phyloP scores from a whole-genome alignment of 2,329 filamentous ascomycete genomes.

The Fusarium tuaranense region DNA sequence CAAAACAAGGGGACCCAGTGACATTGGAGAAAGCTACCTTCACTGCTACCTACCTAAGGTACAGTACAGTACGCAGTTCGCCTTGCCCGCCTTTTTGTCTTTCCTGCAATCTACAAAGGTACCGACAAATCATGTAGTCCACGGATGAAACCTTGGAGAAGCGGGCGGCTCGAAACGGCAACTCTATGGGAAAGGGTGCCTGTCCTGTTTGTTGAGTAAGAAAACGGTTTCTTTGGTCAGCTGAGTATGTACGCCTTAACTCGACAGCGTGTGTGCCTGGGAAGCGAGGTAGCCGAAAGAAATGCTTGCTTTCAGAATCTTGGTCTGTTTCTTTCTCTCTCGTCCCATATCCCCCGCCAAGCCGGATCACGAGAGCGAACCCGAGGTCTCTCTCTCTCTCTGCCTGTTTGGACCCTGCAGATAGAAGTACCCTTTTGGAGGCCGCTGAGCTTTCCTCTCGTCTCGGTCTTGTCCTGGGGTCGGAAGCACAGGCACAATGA shows the following conservation, averaged over 20 bases:
- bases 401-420: slow-evolving; percentile 28
- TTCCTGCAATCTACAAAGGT: neutral
- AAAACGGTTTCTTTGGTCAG: neutral
- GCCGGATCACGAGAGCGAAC: slow-evolving; percentile 20
- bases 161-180: slow-evolving; percentile 25
- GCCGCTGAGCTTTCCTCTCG: slow-evolving; percentile 13
- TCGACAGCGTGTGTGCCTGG: neutral
- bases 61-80: neutral
- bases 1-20: neutral
- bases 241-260: neutral
- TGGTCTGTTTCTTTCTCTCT: neutral
- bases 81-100: neutral
- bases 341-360: slow-evolving; percentile 15
- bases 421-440: slow-evolving; percentile 14
- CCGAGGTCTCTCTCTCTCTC: neutral
- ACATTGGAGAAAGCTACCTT: neutral
- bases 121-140: slow-evolving; percentile 2
- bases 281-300: neutral
- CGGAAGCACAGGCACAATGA: neutral
- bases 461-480: neutral
- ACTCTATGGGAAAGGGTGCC: slow-evolving; percentile 4
- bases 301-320: neutral
- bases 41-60: neutral
- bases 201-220: neutral
- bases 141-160: slow-evolving; percentile 16